Conservation (phyloP, 805 yeast genomes). For the Starmerella sp. region DNA sequence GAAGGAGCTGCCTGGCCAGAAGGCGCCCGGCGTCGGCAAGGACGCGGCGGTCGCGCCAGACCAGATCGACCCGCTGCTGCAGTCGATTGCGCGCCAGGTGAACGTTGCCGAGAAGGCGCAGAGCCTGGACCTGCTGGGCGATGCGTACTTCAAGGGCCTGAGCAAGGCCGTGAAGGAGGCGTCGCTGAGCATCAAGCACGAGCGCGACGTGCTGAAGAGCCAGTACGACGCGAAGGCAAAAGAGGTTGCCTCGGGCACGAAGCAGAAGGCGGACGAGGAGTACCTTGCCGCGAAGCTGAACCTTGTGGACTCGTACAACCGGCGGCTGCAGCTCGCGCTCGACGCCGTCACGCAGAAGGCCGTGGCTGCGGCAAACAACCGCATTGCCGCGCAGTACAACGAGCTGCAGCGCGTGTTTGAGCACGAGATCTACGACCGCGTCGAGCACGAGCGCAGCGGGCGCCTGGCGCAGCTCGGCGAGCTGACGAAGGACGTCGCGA, state of each 20-base stretch:
- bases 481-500: conserved; percentile 46
- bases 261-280: conserved; percentile 19
- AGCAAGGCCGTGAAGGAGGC: conserved; percentile 15
- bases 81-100: conserved; percentile 21
- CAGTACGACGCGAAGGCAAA: conserved; percentile 7
- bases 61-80: conserved; percentile 12
- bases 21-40: not conserved
- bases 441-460: conserved; percentile 68
- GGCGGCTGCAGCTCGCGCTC: conserved; percentile 51
- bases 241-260: conserved; percentile 5
- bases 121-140: conserved; percentile 13
- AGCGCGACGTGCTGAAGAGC: conserved; percentile 10
- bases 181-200: conserved; percentile 7
- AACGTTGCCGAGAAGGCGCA: conserved; percentile 19
- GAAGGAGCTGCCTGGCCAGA: not conserved
- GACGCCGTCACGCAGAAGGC: conserved; percentile 55
- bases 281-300: conserved; percentile 38
- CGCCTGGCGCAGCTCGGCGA: conserved; percentile 59
- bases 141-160: conserved; percentile 10
- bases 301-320: conserved; percentile 49
- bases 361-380: conserved; percentile 61
- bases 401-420: conserved; percentile 61
- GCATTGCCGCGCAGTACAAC: conserved; percentile 52
- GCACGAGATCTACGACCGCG: conserved; percentile 42
- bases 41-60: not conserved